Percentiles rank a stretch among this genome's conserved stretches.
Conservation (phyloP, 108 stramenopile species). For the Phaeodactylum tricornutum region DNA sequence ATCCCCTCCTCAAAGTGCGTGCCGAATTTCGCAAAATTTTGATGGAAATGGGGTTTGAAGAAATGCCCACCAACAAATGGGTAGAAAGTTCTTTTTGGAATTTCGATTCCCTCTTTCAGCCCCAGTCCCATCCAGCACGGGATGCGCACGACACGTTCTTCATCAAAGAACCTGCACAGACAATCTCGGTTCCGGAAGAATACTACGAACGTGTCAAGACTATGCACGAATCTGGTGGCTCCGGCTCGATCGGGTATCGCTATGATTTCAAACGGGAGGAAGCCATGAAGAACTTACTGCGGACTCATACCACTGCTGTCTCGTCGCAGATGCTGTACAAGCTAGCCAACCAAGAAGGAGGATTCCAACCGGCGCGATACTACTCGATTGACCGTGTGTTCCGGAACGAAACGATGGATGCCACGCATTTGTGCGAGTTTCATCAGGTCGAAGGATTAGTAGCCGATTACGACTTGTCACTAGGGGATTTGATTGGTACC, state of each 20-base stretch:
- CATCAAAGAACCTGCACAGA: constrained; percentile 89
- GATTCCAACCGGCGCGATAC: constrained; percentile 93
- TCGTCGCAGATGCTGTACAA: constrained; percentile 95
- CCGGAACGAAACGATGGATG: constrained; percentile 99
- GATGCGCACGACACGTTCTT: constrained; percentile 99
- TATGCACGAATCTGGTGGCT: constrained; percentile 94
- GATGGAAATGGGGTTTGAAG: constrained; percentile 98
- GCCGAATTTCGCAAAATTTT: constrained; percentile 93
- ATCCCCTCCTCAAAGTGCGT: constrained; percentile 95
- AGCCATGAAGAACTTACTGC: constrained; percentile 94
- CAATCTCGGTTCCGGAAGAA: constrained; percentile 86
- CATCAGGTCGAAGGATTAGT: constrained; percentile 99
- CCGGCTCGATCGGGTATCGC: constrained; percentile 94
- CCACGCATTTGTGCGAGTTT: constrained; percentile 99
- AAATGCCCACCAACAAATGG: constrained; percentile 99
- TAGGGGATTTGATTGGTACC: constrained; percentile 97
- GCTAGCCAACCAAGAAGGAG: constrained; percentile 91
- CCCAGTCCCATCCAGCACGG: constrained; percentile 98
- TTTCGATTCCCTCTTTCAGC: constrained; percentile 99
- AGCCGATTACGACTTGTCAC: constrained; percentile 94
- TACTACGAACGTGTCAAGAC: constrained; percentile 96
- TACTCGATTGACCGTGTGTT: constrained; percentile 99
- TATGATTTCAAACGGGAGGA: constrained; percentile 92
- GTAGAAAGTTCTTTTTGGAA: constrained; percentile 99
- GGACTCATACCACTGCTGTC: constrained; percentile 98